Base-by-base conservation (phyloP, 2,329 filamentous ascomycete species). In the Colletotrichum endophyticum region DNA sequence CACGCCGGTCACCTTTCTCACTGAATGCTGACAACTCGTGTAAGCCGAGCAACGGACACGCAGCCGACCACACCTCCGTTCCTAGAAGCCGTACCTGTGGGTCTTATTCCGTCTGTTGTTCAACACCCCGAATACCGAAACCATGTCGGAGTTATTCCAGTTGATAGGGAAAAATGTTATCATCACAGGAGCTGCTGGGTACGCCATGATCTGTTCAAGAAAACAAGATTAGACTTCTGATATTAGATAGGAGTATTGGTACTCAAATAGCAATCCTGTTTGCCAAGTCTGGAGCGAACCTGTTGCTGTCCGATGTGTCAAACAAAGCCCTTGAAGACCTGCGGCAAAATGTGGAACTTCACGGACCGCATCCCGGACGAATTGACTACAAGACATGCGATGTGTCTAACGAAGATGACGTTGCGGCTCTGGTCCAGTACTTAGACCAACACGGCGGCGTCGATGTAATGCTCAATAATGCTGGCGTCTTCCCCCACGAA, bases 381-480 rank as follows among this genome's bases (percentile, higher is more conserved):
- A 79, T 72, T 80, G 90, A 78, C 91, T 91, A 44, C 64, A 49
- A 62, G n/a, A 34, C 15, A 6, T 73, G 70, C 82, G 93, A 95
- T 81, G 94, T 95, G 44, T 92, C 92, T 80, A 94, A 93, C 81
- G 94, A 95, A 82, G 83, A 89, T 34, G 89, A 94, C 27, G 89
- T 95, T 22, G 85, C 92, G 79, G 89, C 89, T 19, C 89, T 92
- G 78, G 87, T 95, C 32, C 90, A 91, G 64, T 86, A 89, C 19
- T 85, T 94, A 36, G 94, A 95, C 81, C 84, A 88, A 28, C 94
- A 93, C 92, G 94, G 94, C 78, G 94, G 94, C 53, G 84, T 94
- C 1, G 94, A 95, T 80, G 89, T 95, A 81, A 92, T 95, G 80
- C 95, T 95, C 90, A 95, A 95, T 88, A 95, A 95, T 80, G 94